These are phyloP conservation scores for Circinella minor DNA, from an alignment of 371 early-diverging fungal species.

Conservation along the genomic window DNA sequence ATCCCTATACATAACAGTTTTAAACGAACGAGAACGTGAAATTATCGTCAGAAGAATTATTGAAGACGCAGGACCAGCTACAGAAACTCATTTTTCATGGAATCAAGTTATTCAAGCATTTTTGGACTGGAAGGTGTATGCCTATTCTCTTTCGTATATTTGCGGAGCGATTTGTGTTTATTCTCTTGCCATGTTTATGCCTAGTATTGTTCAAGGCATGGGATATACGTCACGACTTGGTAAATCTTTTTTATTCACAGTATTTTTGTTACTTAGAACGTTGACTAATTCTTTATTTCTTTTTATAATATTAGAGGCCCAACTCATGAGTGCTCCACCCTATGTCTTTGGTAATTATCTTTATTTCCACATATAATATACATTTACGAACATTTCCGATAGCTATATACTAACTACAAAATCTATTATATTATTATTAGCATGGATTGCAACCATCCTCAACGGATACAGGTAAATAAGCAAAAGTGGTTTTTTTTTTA, in stretches of 20 bases:
- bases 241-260: not conserved
- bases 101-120: constrained; percentile 58
- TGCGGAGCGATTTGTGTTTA: constrained; percentile 51
- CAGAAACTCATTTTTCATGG: constrained; percentile 62
- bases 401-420: not conserved
- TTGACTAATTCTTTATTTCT: not conserved
- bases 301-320: constrained; percentile 36
- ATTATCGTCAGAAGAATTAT: constrained; percentile 61
- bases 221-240: constrained; percentile 47
- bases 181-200: constrained; percentile 67
- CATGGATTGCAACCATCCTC: not conserved
- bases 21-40: constrained; percentile 59
- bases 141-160: constrained; percentile 60
- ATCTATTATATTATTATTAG: not conserved
- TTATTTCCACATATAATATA: not conserved
- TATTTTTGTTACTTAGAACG: not conserved
- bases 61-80: constrained; percentile 67
- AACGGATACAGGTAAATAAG: not conserved
- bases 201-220: constrained; percentile 71
- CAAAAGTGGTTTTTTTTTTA: not conserved
- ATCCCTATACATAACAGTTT: constrained; percentile 26
- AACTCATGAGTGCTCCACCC: constrained; percentile 41
- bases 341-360: constrained; percentile 14
- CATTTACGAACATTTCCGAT: too few species aligned
- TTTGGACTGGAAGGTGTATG: constrained; percentile 62